A percentile compares a stretch with the other conserved stretches of the same genome.
phyloP scores from a whole-genome alignment of 2,329 filamentous ascomycete genomes.

The Didymella glomerata region DNA sequence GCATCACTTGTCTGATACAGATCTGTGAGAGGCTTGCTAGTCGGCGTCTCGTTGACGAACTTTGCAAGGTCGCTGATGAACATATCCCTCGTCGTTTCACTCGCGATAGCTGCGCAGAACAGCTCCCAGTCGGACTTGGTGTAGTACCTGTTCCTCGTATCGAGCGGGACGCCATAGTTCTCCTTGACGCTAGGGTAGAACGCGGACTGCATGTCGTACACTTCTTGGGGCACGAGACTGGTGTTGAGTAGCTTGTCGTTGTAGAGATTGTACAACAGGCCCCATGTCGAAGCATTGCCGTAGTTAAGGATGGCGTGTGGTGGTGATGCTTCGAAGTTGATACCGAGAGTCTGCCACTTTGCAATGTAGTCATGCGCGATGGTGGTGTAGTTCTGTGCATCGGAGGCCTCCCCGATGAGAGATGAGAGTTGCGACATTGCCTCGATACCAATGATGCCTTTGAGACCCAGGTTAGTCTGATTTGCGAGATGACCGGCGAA shows the following conservation, averaged over 20 bases:
- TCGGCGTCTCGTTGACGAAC: constrained; percentile 85
- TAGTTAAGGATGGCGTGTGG: constrained; percentile 82
- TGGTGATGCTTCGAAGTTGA: constrained; percentile 67
- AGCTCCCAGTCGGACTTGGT: constrained; percentile 93
- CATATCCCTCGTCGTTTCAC: constrained; percentile 70
- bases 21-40: constrained; percentile 79
- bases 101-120: constrained; percentile 82
- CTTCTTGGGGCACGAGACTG: constrained; percentile 74
- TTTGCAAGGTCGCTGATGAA: constrained; percentile 76
- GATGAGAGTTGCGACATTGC: constrained; percentile 77
- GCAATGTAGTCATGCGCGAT: constrained; percentile 72
- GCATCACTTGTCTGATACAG: constrained; percentile 81
- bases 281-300: constrained; percentile 81
- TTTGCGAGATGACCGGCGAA: constrained; percentile 80
- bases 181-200: constrained; percentile 85
- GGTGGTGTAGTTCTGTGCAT: constrained; percentile 67
- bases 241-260: constrained; percentile 62
- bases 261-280: constrained; percentile 85
- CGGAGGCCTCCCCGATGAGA: constrained; percentile 64
- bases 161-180: constrained; percentile 81
- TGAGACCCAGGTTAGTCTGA: constrained; percentile 83
- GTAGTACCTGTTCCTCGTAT: constrained; percentile 77
- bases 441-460: constrained; percentile 82
- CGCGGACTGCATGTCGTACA: constrained; percentile 81
- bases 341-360: constrained; percentile 75